Base-by-base conservation (phyloP, 75 land plant genomes). In the Sequoia sempervirens region DNA sequence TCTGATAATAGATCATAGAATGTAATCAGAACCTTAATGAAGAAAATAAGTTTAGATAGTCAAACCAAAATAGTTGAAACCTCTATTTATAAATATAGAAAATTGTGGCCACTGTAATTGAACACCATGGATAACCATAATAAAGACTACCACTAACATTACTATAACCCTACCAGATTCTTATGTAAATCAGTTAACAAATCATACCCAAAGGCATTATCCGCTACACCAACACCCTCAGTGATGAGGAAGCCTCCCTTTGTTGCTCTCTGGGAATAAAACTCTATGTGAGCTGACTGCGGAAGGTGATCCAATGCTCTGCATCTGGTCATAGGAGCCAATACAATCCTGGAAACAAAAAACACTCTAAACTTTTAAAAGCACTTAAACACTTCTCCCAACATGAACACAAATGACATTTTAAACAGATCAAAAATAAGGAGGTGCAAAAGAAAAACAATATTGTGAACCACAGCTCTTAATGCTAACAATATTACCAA, bases 301-400 rank as follows among this genome's bases (percentile, higher is more conserved):
- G 86, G 84, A 45, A 85, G 68, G 46, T 81, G 81, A 47, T 85
- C 61, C 73, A 45, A 45, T 43, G 86, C 85, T 50, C 86, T 66
- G 75, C 86, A 85, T 26, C 86, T 66, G 18, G 86, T 85, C 84
- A 85, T 58, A 11, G 86, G 86, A 30, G 86, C 73, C 86, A 85
- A 85, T 34, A 83, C 86, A 4, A 85, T 72, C 75, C 73, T 70
- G 28, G 13, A 9, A 84, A 41, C 28, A 20, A 79, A 50, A 52
- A 3, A 8, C 26, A 50, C 20, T 8, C n/a, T n/a, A 54, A 30
- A 14, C 15, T 4, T 69, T 9, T 69, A 28, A 30, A 11, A 69
- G 34, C 36, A 11, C 70, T 32, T 70, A 7, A 23, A 61, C n/a
- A 26, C 8, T 61, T 5, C 66, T 61, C 5, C 28, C 53, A 50